Percentiles rank a stretch among this genome's conserved stretches.
Evolutionary conservation across 768 basidiomycete genomes (phyloP).

Genomic region (Dictyophora rubrovolvata): DNA sequence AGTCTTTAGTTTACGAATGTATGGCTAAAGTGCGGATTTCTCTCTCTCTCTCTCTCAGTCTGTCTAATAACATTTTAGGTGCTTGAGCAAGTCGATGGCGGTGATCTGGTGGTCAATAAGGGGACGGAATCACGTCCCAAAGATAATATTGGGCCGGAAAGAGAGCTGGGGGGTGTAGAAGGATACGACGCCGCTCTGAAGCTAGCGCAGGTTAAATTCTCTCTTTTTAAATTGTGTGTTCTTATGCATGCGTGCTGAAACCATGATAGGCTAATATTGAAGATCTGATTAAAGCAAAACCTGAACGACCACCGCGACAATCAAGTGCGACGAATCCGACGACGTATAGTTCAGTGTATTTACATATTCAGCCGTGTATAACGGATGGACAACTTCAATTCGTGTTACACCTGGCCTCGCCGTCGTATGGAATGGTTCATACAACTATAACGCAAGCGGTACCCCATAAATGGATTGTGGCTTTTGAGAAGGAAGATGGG

Average conservation of each 20-base stretch:
- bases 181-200: constrained; percentile 78
- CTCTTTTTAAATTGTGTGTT: constrained; percentile 14
- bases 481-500: constrained; percentile 30
- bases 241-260: not conserved
- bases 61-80: constrained; percentile 36
- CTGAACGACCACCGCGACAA: constrained; percentile 21
- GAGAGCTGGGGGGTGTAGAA: constrained; percentile 77
- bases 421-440: constrained; percentile 64
- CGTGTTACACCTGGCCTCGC: constrained; percentile 65
- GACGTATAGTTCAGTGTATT: constrained; percentile 82
- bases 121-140: constrained; percentile 70
- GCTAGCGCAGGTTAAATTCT: constrained; percentile 57
- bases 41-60: not conserved
- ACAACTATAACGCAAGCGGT: constrained; percentile 77
- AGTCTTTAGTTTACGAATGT: constrained; percentile 85
- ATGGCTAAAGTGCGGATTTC: constrained; percentile 50
- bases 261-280: constrained; percentile 59
- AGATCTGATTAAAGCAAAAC: constrained; percentile 60
- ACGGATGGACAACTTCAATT: constrained; percentile 52
- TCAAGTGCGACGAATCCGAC: constrained; percentile 45
- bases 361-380: constrained; percentile 85
- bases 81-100: constrained; percentile 91
- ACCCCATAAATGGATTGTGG: constrained; percentile 74
- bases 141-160: constrained; percentile 32
- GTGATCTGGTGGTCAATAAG: constrained; percentile 80